Percentiles rank a stretch among this genome's conserved stretches.
These are phyloP conservation scores for Cryptococcus neoformans DNA, from an alignment of 1,284 basidiomycete genomes.

Conservation along the genomic window DNA sequence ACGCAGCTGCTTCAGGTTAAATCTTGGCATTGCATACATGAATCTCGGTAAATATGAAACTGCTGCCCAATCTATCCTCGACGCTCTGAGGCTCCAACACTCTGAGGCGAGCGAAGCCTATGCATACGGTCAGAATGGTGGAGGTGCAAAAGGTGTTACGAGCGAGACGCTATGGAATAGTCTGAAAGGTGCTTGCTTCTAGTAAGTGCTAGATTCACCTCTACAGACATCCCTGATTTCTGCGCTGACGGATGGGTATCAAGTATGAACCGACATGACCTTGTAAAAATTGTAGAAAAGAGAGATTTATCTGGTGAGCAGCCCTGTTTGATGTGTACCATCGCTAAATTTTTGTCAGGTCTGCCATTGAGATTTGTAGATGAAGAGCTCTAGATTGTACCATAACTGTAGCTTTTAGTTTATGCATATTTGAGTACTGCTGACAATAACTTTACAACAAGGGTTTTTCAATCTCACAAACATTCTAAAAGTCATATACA, in stretches of 20 bases:
- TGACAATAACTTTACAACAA: background rate
- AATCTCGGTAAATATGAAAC: conserved; percentile 81
- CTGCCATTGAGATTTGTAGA: conserved; percentile 10
- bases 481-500: conserved; percentile 43
- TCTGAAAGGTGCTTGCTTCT: conserved; percentile 71
- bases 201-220: conserved; percentile 38
- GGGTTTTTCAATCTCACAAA: background rate
- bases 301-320: conserved; percentile 65
- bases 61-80: conserved; percentile 77
- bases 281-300: conserved; percentile 66
- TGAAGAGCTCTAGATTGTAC: conserved; percentile 1
- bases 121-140: conserved; percentile 48
- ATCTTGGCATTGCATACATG: conserved; percentile 86
- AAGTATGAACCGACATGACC: conserved; percentile 63
- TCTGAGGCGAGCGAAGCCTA: conserved; percentile 63
- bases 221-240: background rate
- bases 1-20: conserved; percentile 59
- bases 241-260: conserved; percentile 3
- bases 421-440: background rate
- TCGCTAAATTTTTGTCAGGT: background rate
- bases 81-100: conserved; percentile 81
- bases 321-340: too few species aligned
- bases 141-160: conserved; percentile 61
- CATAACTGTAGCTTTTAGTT: background rate
- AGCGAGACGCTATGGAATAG: conserved; percentile 79